Conservation (phyloP, 768 basidiomycete species). For the Leccinum uliginosum region DNA sequence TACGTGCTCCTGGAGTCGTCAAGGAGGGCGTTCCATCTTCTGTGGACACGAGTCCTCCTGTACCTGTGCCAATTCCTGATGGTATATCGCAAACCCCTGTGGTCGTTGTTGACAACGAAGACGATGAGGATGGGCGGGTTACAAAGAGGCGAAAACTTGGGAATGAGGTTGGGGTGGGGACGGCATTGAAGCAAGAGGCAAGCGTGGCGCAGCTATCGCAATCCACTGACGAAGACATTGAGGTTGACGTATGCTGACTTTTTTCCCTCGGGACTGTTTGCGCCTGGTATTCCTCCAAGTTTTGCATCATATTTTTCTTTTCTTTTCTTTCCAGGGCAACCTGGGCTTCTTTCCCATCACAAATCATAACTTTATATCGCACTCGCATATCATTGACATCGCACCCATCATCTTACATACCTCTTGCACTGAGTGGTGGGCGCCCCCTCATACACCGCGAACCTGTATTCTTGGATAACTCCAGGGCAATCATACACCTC, state of each 20-base stretch:
- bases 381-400: slow-evolving; percentile 16
- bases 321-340: slow-evolving; percentile 4
- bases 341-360: slow-evolving; percentile 1
- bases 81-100: slow-evolving; percentile 43
- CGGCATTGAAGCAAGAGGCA: neutral
- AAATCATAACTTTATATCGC: slow-evolving; percentile 10
- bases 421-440: slow-evolving; percentile 14
- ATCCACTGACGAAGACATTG: slow-evolving; percentile 26
- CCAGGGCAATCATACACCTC: neutral
- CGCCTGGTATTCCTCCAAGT: neutral
- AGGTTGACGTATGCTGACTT: slow-evolving; percentile 26
- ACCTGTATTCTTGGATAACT: slow-evolving; percentile 20
- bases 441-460: slow-evolving; percentile 1
- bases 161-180: slow-evolving; percentile 1
- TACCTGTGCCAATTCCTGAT: slow-evolving; percentile 31
- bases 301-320: neutral
- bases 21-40: slow-evolving; percentile 18
- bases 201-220: slow-evolving; percentile 5
- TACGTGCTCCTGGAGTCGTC: slow-evolving; percentile 2
- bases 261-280: neutral
- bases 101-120: slow-evolving; percentile 58
- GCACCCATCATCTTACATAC: slow-evolving; percentile 18
- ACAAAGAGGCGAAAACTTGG: slow-evolving; percentile 49
- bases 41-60: slow-evolving; percentile 23
- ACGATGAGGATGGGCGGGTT: slow-evolving; percentile 46